A percentile compares a stretch with the other conserved stretches of the same genome.
These are phyloP conservation scores for Pythium rishiriense DNA, from an alignment of 352 stramenopile genomes.

Conservation along the genomic window DNA sequence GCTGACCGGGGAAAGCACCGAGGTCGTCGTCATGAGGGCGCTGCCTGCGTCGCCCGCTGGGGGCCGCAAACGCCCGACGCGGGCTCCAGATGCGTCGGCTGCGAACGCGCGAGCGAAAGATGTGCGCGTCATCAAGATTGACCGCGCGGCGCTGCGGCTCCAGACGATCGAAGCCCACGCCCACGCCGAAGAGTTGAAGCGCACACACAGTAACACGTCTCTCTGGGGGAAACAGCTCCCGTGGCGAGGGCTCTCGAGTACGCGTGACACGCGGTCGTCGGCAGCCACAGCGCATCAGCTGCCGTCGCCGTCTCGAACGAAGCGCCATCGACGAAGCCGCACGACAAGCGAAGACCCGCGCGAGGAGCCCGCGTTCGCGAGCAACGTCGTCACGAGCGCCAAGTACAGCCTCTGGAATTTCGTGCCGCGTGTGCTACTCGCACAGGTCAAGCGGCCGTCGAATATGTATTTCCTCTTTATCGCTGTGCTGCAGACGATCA, in stretches of 20 bases:
- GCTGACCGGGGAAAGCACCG: not conserved
- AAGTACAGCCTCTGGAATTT: constrained; percentile 88
- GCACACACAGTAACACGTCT: constrained; percentile 5
- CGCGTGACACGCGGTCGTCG: not conserved
- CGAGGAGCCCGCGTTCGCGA: constrained; percentile 35
- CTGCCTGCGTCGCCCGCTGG: constrained; percentile 6
- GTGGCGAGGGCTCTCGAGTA: constrained; percentile 2
- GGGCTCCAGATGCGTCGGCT: not conserved
- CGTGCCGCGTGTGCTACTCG: constrained; percentile 63
- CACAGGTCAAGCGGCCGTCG: constrained; percentile 69
- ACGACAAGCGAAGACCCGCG: constrained; percentile 22
- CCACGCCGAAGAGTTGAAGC: constrained; percentile 5
- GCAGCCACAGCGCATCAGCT: not conserved
- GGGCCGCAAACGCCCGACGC: not conserved
- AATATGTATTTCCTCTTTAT: constrained; percentile 90
- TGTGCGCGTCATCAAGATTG: constrained; percentile 23
- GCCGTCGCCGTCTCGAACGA: not conserved
- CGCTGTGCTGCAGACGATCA: constrained; percentile 78
- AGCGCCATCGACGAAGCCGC: constrained; percentile 10
- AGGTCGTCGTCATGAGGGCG: not conserved
- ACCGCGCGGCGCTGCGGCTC: constrained; percentile 18
- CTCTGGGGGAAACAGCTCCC: constrained; percentile 17
- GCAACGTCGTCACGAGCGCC: constrained; percentile 75
- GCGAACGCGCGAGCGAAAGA: not conserved
- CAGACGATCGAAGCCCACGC: constrained; percentile 20